A percentile compares a stretch with the other conserved stretches of the same genome.
Conservation (phyloP, 2,329 filamentous ascomycete genomes). For the Aspergillus pseudoglaucus region DNA sequence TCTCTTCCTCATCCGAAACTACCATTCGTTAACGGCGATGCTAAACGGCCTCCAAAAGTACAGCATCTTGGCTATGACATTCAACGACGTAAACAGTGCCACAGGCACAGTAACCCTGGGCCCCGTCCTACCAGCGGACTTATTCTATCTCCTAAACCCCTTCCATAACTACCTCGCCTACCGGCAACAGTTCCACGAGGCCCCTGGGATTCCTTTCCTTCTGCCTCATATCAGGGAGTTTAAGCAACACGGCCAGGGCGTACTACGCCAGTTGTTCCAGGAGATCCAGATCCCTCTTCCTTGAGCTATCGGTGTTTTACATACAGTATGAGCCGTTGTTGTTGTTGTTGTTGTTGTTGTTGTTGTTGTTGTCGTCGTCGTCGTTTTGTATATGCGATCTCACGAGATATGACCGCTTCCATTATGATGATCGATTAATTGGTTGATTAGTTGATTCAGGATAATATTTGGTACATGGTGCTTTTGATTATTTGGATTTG, state of each 20-base stretch:
- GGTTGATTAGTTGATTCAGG: no score
- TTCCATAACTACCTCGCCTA: constrained; percentile 31
- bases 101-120: constrained; percentile 15
- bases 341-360: background rate
- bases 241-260: constrained; percentile 20
- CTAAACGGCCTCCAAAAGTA: constrained; percentile 31
- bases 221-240: constrained; percentile 32
- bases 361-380: no score
- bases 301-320: background rate
- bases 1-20: constrained; percentile 25
- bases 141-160: constrained; percentile 22
- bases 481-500: no score
- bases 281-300: constrained; percentile 12
- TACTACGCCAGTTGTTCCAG: constrained; percentile 23
- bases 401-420: no score
- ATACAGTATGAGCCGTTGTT: no score
- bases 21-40: constrained; percentile 33
- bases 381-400: no score
- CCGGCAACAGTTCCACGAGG: constrained; percentile 24
- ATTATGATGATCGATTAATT: no score
- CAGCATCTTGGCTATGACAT: constrained; percentile 19
- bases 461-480: no score
- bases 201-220: constrained; percentile 34
- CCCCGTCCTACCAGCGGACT: constrained; percentile 17
- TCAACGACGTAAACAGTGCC: constrained; percentile 7